Evolutionary conservation across 2,329 filamentous ascomycete species (phyloP).

Genomic region (Aspergillus carbonarius): DNA sequence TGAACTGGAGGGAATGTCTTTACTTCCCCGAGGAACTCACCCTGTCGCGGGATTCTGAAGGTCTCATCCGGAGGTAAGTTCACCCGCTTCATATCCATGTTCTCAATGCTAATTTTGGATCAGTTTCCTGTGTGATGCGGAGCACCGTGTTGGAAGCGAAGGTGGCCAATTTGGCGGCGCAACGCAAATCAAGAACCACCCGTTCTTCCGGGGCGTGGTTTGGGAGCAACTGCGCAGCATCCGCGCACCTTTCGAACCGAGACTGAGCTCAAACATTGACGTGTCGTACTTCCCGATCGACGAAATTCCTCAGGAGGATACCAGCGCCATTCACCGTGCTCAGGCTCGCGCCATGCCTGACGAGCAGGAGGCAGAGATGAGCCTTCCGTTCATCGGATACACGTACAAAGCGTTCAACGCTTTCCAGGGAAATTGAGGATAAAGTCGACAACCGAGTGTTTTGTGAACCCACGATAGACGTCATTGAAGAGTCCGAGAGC

Average conservation of each 20-base stretch:
- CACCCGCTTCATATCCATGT: neutral
- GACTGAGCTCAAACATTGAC: constrained; percentile 87
- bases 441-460: constrained; percentile 19
- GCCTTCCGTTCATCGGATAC: constrained; percentile 91
- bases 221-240: constrained; percentile 92
- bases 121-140: constrained; percentile 90
- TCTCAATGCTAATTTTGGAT: constrained; percentile 24
- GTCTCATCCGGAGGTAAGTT: constrained; percentile 81
- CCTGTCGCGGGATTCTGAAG: constrained; percentile 82
- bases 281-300: constrained; percentile 99
- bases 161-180: constrained; percentile 64
- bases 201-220: constrained; percentile 95
- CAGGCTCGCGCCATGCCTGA: constrained; percentile 71
- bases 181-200: constrained; percentile 87
- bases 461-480: constrained; percentile 20
- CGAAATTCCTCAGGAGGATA: constrained; percentile 96
- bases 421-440: constrained; percentile 48
- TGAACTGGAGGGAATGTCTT: constrained; percentile 93
- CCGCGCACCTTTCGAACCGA: constrained; percentile 92
- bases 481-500: constrained; percentile 25
- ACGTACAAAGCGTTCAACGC: constrained; percentile 95
- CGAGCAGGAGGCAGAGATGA: constrained; percentile 89
- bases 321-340: constrained; percentile 79
- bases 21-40: constrained; percentile 97
- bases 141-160: constrained; percentile 81